Percentiles rank a stretch among this genome's conserved stretches.
These are phyloP conservation scores for Irpex sp. DNA, from an alignment of 1,284 basidiomycete species.

Conservation along the genomic window DNA sequence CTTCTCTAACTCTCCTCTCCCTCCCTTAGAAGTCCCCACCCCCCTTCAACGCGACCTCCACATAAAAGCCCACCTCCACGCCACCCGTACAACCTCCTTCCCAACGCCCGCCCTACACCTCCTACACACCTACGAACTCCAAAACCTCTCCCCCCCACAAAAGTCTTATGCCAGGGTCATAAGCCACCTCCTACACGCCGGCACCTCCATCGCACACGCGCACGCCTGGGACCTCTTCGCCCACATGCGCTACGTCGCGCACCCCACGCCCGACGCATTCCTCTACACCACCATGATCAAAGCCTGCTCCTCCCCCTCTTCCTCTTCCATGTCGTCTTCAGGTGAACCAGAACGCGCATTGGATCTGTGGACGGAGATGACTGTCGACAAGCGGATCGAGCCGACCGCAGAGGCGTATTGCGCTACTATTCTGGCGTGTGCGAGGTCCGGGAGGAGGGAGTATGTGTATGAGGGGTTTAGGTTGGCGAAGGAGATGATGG, in stretches of 20 bases:
- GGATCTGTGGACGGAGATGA: constrained; percentile 94
- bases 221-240: constrained; percentile 93
- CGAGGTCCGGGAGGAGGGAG: constrained; percentile 53
- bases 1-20: not conserved
- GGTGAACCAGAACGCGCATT: constrained; percentile 86
- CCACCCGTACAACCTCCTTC: constrained; percentile 37
- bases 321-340: constrained; percentile 17
- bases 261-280: constrained; percentile 72
- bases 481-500: constrained; percentile 79
- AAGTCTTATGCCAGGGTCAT: constrained; percentile 65
- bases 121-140: constrained; percentile 64
- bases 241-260: constrained; percentile 94
- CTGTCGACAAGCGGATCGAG: constrained; percentile 53
- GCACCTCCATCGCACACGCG: constrained; percentile 49
- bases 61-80: constrained; percentile 54
- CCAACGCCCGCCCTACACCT: constrained; percentile 55
- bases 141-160: constrained; percentile 56
- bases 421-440: constrained; percentile 78
- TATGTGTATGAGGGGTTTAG: constrained; percentile 79
- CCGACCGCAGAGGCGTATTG: constrained; percentile 78
- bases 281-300: constrained; percentile 88
- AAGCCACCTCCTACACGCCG: constrained; percentile 51
- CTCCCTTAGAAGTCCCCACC: constrained; percentile 39
- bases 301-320: constrained; percentile 58
- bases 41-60: constrained; percentile 65